Base-by-base conservation (phyloP, 2,329 filamentous ascomycete genomes). In the Exophiala sp. region DNA sequence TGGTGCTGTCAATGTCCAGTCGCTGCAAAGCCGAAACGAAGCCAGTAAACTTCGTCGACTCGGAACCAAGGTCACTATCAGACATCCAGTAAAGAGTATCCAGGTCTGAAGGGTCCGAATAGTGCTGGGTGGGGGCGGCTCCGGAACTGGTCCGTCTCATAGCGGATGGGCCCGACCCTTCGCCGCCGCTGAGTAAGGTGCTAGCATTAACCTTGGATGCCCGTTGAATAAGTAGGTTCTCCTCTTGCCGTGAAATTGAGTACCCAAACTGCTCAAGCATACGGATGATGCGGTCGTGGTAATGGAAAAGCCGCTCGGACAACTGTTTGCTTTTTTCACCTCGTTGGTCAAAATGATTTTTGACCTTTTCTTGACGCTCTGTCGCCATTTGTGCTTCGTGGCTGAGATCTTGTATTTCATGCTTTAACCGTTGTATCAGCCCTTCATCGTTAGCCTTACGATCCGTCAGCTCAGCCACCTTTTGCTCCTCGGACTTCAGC, bases 201-300 rank as follows among this genome's bases (percentile, higher is more conserved):
- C 77, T 79, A 43, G 72, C 69, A 46, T 69, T 73, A 48, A 82
- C 74, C 63, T 80, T 84, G 1, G 81, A 83, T 2, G 79, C 79
- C 52, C 90, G 88, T 65, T 90, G 88, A 45, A 96, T 85, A 1
- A 81, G 72, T 81, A 95, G 89, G 11, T 78, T 78, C 18, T 83
- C 82, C 38, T 87, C 84, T 58, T 90, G 84, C 33, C 89, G 84
- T 2, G 84, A 83, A 12, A 97, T 81, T 0, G 87, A 84, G 66
- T 94, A 96, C 10, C 92, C 92, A 3, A 97, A 78, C 29, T 90
- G 83, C 66, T 97, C 91, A 0, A 99, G 78, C 44, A 99, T 82
- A 47, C 87, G 84, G 55, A 83, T 82, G n/a, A 96, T 77, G 20
- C 89, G 86, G 62, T 95, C 88, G 58, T 94, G 91, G 58, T 96